Base-by-base conservation (phyloP, 2,329 filamentous ascomycete genomes). In the Alternaria rosae region DNA sequence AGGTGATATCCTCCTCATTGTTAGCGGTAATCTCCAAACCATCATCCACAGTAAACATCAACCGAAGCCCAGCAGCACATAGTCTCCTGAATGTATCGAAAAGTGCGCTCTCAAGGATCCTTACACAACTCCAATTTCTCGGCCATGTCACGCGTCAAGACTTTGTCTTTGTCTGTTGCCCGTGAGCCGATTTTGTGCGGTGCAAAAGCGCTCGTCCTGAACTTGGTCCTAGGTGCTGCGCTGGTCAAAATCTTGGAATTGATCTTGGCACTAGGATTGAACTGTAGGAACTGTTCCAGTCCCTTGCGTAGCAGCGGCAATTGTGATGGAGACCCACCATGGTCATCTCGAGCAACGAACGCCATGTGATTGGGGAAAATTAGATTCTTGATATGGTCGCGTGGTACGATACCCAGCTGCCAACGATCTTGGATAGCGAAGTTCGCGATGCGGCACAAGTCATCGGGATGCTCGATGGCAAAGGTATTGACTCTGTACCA, bases 271-370 rank as follows among this genome's bases (percentile, higher is more conserved):
- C 32, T 15, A 1, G 0, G 32, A 2, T n/a, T 35, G 13, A 35
- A 35, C 1, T 35, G 32, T 7, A 35, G 32, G 0, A 35, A n/a
- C 32, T 35, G 13, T 4, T 35, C 32, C 13, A 35, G 0, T 35
- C 13, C 3, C 3, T 25, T 4, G 30, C 30, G 7, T 2, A 38
- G 32, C 15, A 38, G 32, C 0, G 35, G 35, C 35, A 38, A 1
- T 38, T 38, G 35, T 9, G 0, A 0, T 17, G 35, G 35, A 1
- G 35, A 9, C 0, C 0, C 3, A 0, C 35, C 35, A 3, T 38
- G 4, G 8, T 1, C 0, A 10, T 38, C n/a, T 17, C 35, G 35
- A 0, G 0, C 15, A 1, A 38, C 35, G 35, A 38, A 38, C 3
- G 35, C 35, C 35, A 38, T 38, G 23, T 25, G 23, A 25, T 6